Base-by-base conservation (phyloP, 2,329 filamentous ascomycete genomes). In the Fusarium lateritium region DNA sequence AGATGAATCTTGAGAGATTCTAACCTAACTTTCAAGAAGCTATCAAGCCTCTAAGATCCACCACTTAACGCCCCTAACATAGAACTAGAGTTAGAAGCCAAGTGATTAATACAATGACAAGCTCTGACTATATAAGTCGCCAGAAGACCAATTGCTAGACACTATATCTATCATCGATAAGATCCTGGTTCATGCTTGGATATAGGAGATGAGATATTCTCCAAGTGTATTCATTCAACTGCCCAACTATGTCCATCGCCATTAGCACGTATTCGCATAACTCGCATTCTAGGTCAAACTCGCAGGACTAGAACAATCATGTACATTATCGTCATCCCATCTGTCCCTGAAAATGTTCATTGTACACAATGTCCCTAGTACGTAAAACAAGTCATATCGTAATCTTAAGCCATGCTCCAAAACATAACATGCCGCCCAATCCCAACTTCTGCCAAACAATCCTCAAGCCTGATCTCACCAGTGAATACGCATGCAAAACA, bases 361-460 rank as follows among this genome's bases (percentile, higher is more conserved):
- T 53, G 31, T 44, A 44, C 22, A 47, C 53, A 42, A 43, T 40
- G 33, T 49, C 21, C 45, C 33, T 36, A 17, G 42, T 50, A 40
- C 55, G 51, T 47, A 47, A 54, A 47, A 56, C 53, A 60, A 65
- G 65, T 49, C 51, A 19, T 19, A 56, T 71, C 68, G 55, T 71
- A 59, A 66, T 69, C 67, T 65, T 71, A 56, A 70, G 50, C 55
- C 70, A 69, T 56, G 65, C 63, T 62, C 65, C 61, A 42, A 59
- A 62, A 65, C 60, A 67, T 45, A 65, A 62, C 46, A 56, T 71
- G 57, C 65, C 71, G 44, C 71, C 71, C 69, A 64, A 45, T 55
- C 54, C 67, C 52, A 43, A 63, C 58, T 59, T 70, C 40, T 56
- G 56, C 43, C 56, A 53, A 50, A 38, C 43, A 34, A 56, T 55